These are phyloP conservation scores for Gamarada debralockiae DNA, from an alignment of 495 filamentous ascomycete genomes.

Conservation along the genomic window DNA sequence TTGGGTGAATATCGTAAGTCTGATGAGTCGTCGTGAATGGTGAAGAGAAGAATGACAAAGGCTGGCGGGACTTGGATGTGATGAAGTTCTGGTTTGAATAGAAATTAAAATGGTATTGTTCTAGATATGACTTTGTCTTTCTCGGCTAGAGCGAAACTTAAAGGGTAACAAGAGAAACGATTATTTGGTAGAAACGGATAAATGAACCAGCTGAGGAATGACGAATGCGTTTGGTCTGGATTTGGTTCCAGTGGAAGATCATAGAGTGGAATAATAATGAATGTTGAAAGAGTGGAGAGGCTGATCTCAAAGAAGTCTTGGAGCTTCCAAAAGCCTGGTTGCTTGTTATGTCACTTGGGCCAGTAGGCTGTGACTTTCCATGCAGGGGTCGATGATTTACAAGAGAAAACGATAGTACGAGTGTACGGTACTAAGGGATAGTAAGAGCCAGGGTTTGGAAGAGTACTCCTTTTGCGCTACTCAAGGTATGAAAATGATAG, in stretches of 20 bases:
- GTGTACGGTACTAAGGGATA: neutral
- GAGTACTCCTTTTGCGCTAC: neutral
- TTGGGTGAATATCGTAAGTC: too few relatives aligned
- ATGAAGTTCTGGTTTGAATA: too few relatives aligned
- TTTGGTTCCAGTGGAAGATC: conserved; percentile 2
- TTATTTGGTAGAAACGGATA: conserved; percentile 14
- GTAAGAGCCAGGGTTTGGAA: neutral
- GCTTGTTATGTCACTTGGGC: conserved; percentile 26
- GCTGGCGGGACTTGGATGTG: too few relatives aligned
- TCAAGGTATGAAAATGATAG: neutral
- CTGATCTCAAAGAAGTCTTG: conserved; percentile 23
- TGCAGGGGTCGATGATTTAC: neutral
- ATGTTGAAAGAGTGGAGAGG: conserved; percentile 18
- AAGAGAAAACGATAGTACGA: neutral
- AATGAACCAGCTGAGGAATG: conserved; percentile 15
- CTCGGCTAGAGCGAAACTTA: conserved; percentile 20
- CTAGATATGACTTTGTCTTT: conserved; percentile 3
- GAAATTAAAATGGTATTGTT: too few relatives aligned
- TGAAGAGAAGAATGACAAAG: too few relatives aligned
- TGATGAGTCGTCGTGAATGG: too few relatives aligned
- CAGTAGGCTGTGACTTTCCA: neutral
- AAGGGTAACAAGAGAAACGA: conserved; percentile 4
- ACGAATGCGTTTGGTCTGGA: conserved; percentile 13
- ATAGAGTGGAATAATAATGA: conserved; percentile 1
- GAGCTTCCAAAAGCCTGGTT: neutral